These are phyloP conservation scores for Panicum virgatum DNA, from an alignment of 202 grass and related monocot species.

Conservation along the genomic window DNA sequence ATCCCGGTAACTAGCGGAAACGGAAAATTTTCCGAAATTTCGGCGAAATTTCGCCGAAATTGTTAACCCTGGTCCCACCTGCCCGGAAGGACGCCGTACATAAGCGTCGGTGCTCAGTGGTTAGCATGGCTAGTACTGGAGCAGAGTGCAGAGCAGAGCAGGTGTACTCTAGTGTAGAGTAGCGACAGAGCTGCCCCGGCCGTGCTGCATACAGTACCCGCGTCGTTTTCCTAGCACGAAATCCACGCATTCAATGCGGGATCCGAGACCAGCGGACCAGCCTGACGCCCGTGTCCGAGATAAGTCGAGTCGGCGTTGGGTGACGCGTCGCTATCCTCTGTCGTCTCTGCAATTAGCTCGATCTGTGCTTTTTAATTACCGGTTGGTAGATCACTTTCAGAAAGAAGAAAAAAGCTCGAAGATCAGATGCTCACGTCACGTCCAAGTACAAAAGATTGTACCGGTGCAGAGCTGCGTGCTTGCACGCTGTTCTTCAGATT, in stretches of 20 bases:
- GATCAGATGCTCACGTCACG: not conserved
- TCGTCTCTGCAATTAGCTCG: not conserved
- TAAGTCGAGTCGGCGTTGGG: not conserved
- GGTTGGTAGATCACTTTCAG: not conserved
- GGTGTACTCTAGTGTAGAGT: not conserved
- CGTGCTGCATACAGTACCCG: not conserved
- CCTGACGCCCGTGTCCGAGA: not conserved
- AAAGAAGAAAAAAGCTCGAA: not conserved
- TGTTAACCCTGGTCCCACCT: too few species aligned
- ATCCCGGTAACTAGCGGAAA: too few species aligned
- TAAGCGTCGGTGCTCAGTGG: conserved; percentile 26
- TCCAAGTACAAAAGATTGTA: not conserved
- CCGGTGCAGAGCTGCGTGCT: not conserved
- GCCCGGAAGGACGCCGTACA: not conserved
- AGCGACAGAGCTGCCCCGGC: not conserved
- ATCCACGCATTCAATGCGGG: conserved; percentile 2
- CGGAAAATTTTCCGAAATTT: too few species aligned
- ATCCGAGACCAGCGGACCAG: conserved; percentile 18
- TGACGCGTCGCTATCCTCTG: not conserved
- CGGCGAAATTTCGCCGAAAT: too few species aligned
- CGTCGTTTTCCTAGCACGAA: not conserved
- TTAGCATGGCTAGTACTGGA: not conserved
- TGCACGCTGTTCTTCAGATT: too few species aligned
- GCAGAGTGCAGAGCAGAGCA: not conserved
- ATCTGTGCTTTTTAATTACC: too few species aligned